These are phyloP conservation scores for Globisporangium heterothallicum DNA, from an alignment of 352 stramenopile species.

Conservation along the genomic window DNA sequence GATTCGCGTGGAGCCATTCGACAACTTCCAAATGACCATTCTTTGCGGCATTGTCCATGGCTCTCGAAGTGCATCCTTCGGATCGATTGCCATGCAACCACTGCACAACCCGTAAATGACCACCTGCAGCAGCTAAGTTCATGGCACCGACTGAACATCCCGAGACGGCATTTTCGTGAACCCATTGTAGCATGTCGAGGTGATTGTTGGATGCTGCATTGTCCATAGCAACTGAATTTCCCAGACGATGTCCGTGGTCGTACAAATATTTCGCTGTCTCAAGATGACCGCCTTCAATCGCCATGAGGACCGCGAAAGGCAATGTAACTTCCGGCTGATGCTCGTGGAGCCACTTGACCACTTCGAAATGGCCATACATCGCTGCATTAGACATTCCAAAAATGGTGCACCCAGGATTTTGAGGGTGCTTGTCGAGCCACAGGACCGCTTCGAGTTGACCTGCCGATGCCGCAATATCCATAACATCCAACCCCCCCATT, in stretches of 20 bases:
- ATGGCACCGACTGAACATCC: background rate
- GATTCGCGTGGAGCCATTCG: constrained; percentile 1
- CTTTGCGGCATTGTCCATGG: background rate
- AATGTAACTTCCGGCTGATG: background rate
- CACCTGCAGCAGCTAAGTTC: background rate
- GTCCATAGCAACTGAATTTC: background rate
- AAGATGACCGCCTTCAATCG: background rate
- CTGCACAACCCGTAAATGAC: background rate
- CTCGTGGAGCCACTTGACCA: constrained; percentile 4
- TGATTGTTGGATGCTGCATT: background rate
- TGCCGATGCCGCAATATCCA: background rate
- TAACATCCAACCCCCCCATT: background rate
- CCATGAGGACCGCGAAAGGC: background rate
- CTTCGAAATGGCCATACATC: background rate
- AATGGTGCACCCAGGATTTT: background rate
- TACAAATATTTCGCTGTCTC: constrained; percentile 1
- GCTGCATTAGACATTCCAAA: background rate
- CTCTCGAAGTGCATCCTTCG: background rate
- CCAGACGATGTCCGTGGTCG: background rate
- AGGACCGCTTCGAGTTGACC: background rate
- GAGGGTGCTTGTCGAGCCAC: background rate
- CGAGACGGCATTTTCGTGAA: background rate
- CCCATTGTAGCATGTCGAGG: background rate
- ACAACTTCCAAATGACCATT: background rate
- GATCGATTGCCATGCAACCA: background rate